Conservation (phyloP, 2,329 filamentous ascomycete species). For the Cordyceps cateniannulata region DNA sequence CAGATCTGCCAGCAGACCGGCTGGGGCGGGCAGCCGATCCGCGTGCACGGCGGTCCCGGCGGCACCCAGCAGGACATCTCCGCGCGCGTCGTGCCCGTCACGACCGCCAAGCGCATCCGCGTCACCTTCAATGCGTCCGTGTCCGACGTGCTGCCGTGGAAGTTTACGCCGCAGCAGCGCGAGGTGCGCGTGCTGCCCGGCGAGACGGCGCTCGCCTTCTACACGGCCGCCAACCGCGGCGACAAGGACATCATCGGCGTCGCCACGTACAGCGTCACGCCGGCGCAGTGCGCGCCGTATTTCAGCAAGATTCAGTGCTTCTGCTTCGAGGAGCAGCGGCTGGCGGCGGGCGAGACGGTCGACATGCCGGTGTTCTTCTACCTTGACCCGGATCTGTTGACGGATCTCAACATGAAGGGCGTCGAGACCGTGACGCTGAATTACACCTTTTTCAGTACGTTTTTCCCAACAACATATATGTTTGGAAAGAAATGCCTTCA, state of each 20-base stretch:
- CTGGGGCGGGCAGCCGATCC: conserved; percentile 89
- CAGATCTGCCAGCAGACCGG: conserved; percentile 80
- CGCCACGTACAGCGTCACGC: conserved; percentile 95
- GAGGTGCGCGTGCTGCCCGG: conserved; percentile 93
- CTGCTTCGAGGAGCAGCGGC: conserved; percentile 93
- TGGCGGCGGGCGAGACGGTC: conserved; percentile 92
- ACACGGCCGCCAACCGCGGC: conserved; percentile 89
- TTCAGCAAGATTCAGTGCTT: conserved; percentile 99
- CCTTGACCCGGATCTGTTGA: conserved; percentile 89
- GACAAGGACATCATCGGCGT: conserved; percentile 94
- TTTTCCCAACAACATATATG: not conserved
- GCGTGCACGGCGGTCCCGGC: conserved; percentile 57
- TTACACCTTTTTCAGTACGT: conserved; percentile 97
- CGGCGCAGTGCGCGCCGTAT: conserved; percentile 90
- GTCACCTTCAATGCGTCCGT: conserved; percentile 96
- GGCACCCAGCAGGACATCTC: conserved; percentile 57
- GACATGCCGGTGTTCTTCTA: conserved; percentile 99
- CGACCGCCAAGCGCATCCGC: conserved; percentile 73
- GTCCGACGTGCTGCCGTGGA: conserved; percentile 93
- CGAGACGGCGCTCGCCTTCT: conserved; percentile 95
- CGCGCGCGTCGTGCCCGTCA: conserved; percentile 72
- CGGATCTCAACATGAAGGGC: conserved; percentile 85
- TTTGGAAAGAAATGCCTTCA: not conserved
- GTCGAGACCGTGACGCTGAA: conserved; percentile 93
- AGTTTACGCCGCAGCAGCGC: conserved; percentile 92